phyloP scores from a whole-genome alignment of 1,284 basidiomycete genomes.

The Puccinia horiana region DNA sequence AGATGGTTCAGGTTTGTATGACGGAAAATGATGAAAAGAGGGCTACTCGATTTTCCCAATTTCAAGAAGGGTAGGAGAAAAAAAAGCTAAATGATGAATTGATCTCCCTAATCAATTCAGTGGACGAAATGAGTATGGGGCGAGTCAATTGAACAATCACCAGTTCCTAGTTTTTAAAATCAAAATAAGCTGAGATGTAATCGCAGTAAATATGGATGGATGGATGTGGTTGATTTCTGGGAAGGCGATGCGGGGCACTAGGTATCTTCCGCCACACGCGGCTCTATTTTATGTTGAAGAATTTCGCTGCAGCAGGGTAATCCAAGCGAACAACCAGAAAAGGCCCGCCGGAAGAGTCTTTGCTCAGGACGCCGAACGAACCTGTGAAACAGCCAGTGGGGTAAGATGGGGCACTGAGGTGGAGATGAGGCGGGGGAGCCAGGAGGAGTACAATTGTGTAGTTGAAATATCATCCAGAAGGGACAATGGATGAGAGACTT shows the following conservation, averaged over 20 bases:
- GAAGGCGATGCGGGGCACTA: background rate
- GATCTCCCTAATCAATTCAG: background rate
- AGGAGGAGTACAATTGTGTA: constrained; percentile 2
- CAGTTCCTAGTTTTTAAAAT: background rate
- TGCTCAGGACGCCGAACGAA: background rate
- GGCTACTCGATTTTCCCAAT: background rate
- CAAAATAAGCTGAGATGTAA: constrained; percentile 1
- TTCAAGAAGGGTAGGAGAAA: background rate
- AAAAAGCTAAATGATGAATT: background rate
- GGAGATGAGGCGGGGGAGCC: constrained; percentile 14
- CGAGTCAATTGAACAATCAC: background rate
- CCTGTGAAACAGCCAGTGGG: constrained; percentile 16
- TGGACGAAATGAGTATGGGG: background rate
- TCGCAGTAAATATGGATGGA: background rate
- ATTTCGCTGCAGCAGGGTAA: background rate
- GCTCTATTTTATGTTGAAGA: background rate
- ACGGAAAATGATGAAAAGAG: background rate
- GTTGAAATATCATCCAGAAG: constrained; percentile 14
- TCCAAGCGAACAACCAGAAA: background rate
- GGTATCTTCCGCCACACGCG: background rate
- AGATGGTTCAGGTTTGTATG: background rate
- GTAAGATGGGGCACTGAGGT: constrained; percentile 10
- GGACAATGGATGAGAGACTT: constrained; percentile 13
- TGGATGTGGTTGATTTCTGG: background rate
- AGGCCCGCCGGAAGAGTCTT: constrained; percentile 1